phyloP scores from a whole-genome alignment of 225 moss, liverwort and hornwort genomes.

The Thuidium tamariscinum region DNA sequence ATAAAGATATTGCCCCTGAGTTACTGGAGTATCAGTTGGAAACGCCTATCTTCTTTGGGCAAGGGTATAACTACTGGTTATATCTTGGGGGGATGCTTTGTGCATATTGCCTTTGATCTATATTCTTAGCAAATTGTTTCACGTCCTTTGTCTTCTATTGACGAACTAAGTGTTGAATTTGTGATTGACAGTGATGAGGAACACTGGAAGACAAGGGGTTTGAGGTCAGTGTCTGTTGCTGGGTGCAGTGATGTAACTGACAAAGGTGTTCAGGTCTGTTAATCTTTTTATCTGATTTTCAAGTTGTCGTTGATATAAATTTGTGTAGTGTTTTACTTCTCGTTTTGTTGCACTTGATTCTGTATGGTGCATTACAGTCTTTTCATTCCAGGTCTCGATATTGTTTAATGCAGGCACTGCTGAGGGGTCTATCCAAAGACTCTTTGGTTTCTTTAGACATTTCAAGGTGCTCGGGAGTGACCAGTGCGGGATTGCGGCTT shows the following conservation, averaged over 20 bases:
- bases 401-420: constrained; percentile 62
- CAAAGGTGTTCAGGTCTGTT: constrained; percentile 78
- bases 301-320: not conserved
- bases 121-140: not conserved
- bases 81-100: not conserved
- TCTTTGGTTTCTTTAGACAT: constrained; percentile 76
- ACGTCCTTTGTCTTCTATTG: not conserved
- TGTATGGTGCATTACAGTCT: not conserved
- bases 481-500: constrained; percentile 68
- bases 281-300: not conserved
- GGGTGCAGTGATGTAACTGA: constrained; percentile 78
- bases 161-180: not conserved
- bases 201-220: constrained; percentile 37
- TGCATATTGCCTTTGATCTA: not conserved
- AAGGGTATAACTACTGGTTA: constrained; percentile 19
- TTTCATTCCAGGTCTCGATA: not conserved
- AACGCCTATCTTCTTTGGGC: constrained; percentile 8
- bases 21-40: constrained; percentile 30
- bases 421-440: constrained; percentile 76
- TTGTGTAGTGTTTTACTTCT: not conserved
- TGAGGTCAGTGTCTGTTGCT: constrained; percentile 67
- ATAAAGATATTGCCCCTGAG: constrained; percentile 22
- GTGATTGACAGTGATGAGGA: constrained; percentile 35
- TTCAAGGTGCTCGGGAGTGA: constrained; percentile 79
- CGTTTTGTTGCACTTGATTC: not conserved